phyloP scores from a whole-genome alignment of 345 rosid genomes.

The Euphorbia peplus region DNA sequence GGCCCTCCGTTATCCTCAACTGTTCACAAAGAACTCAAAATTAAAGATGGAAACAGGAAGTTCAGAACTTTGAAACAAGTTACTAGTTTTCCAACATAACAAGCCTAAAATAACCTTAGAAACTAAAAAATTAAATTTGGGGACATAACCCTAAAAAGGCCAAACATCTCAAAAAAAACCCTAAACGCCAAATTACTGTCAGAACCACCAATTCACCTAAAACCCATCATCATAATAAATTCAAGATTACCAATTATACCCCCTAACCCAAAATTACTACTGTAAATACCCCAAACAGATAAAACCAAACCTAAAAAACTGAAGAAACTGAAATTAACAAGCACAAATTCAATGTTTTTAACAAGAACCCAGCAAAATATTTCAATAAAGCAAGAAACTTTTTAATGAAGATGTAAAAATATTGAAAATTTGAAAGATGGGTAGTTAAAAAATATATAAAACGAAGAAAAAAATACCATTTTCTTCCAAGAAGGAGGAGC shows the following conservation, averaged over 20 bases:
- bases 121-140: background rate
- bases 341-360: background rate
- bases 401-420: background rate
- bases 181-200: slow-evolving; percentile 9
- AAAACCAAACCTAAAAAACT: background rate
- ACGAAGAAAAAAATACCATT: slow-evolving; percentile 40
- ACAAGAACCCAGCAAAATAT: slow-evolving; percentile 2
- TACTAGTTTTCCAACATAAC: background rate
- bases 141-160: slow-evolving; percentile 20
- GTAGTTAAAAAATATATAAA: slow-evolving; percentile 5
- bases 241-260: background rate
- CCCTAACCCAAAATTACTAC: slow-evolving; percentile 6
- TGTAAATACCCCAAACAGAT: background rate
- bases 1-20: no score
- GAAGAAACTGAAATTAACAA: background rate
- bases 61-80: background rate
- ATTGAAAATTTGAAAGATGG: slow-evolving; percentile 1
- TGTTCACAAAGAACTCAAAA: background rate
- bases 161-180: slow-evolving; percentile 11
- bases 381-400: slow-evolving; percentile 5
- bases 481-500: slow-evolving; percentile 84
- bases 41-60: background rate
- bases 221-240: slow-evolving; percentile 8
- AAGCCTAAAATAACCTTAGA: slow-evolving; percentile 5
- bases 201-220: background rate